phyloP scores from a whole-genome alignment of 2,329 filamentous ascomycete genomes.

The Colletotrichum eleusines region DNA sequence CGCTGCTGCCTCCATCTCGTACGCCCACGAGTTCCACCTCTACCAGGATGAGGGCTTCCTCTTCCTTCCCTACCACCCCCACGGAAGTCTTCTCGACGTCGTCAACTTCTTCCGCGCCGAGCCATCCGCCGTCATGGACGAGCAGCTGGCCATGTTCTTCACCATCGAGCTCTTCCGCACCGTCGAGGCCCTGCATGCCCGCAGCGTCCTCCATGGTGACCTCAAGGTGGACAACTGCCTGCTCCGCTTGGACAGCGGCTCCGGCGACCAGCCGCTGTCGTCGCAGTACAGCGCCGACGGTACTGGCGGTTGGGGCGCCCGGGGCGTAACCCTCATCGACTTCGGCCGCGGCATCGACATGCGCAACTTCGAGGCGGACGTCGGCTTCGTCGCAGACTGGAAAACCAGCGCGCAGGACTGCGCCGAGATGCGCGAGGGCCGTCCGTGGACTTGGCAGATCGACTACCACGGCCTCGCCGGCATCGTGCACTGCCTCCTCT shows the following conservation, averaged over 20 bases:
- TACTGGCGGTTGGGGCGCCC: constrained; percentile 79
- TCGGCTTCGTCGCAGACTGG: constrained; percentile 96
- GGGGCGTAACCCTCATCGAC: constrained; percentile 90
- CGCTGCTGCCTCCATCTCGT: constrained; percentile 81
- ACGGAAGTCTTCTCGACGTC: constrained; percentile 94
- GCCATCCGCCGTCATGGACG: constrained; percentile 82
- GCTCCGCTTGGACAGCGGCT: constrained; percentile 76
- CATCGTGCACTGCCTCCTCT: constrained; percentile 88
- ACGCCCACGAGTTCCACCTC: constrained; percentile 90
- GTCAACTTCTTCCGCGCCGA: constrained; percentile 88
- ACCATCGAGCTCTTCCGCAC: constrained; percentile 90
- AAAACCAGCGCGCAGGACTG: constrained; percentile 89
- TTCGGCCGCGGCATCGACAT: constrained; percentile 97
- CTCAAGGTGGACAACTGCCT: constrained; percentile 97
- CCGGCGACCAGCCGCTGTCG: constrained; percentile 61
- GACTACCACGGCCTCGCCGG: constrained; percentile 95
- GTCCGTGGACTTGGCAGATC: constrained; percentile 97
- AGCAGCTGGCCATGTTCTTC: constrained; percentile 95
- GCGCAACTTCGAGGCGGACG: constrained; percentile 80
- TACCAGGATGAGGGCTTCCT: constrained; percentile 92
- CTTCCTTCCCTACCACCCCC: constrained; percentile 85
- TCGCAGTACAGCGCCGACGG: constrained; percentile 80
- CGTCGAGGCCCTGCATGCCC: constrained; percentile 85
- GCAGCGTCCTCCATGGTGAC: constrained; percentile 88
- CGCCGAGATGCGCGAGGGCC: constrained; percentile 92